Evolutionary conservation across 192 early-diverging fungal genomes (phyloP), one percentile per base, ranked within the genome.

Genomic region (Umbelopsis sp.): DNA sequence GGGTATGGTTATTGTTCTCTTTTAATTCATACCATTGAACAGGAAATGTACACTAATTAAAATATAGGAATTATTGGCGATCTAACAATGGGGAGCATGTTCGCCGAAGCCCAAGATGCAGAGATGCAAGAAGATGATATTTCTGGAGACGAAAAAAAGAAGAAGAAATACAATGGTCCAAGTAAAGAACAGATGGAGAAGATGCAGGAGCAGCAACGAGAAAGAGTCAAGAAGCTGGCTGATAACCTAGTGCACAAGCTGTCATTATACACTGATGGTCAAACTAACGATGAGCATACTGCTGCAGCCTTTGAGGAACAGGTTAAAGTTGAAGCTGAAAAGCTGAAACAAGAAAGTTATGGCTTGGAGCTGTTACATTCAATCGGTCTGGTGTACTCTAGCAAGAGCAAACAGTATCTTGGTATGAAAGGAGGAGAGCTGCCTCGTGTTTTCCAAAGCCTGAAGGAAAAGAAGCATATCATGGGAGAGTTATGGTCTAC

Each of bases 341-440:
- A 83, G 65, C 87, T 97, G 47, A 92, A 93, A 79, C 71, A 74
- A 24, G 95, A 95, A 78, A 90, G 88, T 41, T 93, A 91, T 69
- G 95, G 95, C 11, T 85, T 94, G 25, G 94, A 95, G 80, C 84
- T 97, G 16, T 80, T 97, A 41, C 92, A 95, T 74, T 83, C 90
- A 14, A 88, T 95, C 75, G 95, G 95, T 50, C 86, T 86, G 77
- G 89, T 91, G 9, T 97, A 97, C 81, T 75, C 74, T 59, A 85
- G 90, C 62, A 94, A 93, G 78, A 88, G 93, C 24, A 86, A 89
- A 52, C 92, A 95, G 74, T 89, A 82, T 73, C 74, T 90, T 36
- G 79, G 79, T 44, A 69, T 81, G 26, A 76, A 76, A 45, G 79
- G 89, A 74, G 69, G 83, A 73, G 73, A 79, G 24, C 65, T 81